Base-by-base conservation (phyloP, 495 filamentous ascomycete genomes). In the Neurospora sp. region DNA sequence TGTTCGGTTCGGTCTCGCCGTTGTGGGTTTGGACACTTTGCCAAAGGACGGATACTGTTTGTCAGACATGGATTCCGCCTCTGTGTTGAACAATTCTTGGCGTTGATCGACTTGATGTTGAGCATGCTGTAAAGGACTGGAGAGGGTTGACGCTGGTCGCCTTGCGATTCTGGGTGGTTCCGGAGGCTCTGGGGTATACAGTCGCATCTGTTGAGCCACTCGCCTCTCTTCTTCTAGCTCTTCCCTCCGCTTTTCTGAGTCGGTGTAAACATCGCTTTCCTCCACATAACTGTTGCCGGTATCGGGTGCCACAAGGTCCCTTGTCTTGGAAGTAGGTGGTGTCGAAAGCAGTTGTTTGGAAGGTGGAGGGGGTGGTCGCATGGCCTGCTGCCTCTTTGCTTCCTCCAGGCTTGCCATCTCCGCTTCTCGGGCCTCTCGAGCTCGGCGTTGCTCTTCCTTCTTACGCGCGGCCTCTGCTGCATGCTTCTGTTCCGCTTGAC, bases 401-500 rank as follows among this genome's bases (percentile, higher is more conserved):
- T 44, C 42, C 42, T 44, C 42, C 42, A 44, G 42, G 42, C 42
- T 44, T n/a, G 42, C 42, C 17, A n/a, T 8, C 42, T 44, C 42
- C 17, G 42, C 42, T 44, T 44, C 42, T 7, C 42, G n/a, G 9
- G 45, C 48, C 20, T 59, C 48, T 65, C 53, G 53, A 61, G 22
- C 53, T 61, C 10, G 53, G 10, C 53, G 53, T 61, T 65, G 65
- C 40, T 65, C 70, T 22, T 39, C 39, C 12, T 75, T 40, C 40
- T 68, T 41, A 31, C 75, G 45, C 16, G 45, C 70, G 40, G 40
- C 27, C 70, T 70, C 75, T 72, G 59, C 37, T 3, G 35, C 45
- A 45, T 75, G 37, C n/a, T 71, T 45, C 39, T 73, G 38, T 16
- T 71, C 72, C 17, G 68, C 70, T 59, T 69, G 44, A 0, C 44